These are phyloP conservation scores for Fistulina hepatica DNA, from an alignment of 1,284 basidiomycete genomes.

Conservation along the genomic window DNA sequence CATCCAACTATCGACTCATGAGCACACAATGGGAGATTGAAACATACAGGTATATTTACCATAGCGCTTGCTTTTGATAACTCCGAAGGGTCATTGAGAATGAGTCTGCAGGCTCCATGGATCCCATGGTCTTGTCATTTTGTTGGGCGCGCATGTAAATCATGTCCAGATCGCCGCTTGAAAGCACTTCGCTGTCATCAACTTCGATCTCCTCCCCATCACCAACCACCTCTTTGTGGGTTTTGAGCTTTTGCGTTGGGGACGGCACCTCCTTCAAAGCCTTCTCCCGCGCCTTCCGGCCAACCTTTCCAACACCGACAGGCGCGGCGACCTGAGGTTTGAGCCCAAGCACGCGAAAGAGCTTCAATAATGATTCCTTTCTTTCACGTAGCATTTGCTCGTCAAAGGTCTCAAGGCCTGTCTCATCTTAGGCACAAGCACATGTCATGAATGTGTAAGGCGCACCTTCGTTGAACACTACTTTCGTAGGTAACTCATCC, in stretches of 20 bases:
- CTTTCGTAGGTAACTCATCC: slow-evolving; percentile 25
- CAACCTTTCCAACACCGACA: slow-evolving; percentile 13
- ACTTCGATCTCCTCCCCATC: slow-evolving; percentile 62
- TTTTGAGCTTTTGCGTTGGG: no score
- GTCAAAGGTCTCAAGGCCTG: slow-evolving; percentile 58
- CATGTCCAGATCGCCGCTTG: slow-evolving; percentile 64
- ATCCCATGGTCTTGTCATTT: slow-evolving; percentile 66
- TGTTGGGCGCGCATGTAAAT: slow-evolving; percentile 81
- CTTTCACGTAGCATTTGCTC: slow-evolving; percentile 70
- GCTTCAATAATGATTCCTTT: slow-evolving; percentile 51
- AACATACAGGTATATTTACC: slow-evolving; percentile 28
- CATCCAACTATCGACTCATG: slow-evolving; percentile 68
- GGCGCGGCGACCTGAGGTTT: slow-evolving; percentile 39
- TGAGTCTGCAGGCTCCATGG: slow-evolving; percentile 73
- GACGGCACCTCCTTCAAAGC: slow-evolving; percentile 29
- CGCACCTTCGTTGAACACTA: slow-evolving; percentile 60
- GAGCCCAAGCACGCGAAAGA: slow-evolving; percentile 57
- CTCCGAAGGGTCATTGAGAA: slow-evolving; percentile 75
- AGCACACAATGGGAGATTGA: slow-evolving; percentile 3
- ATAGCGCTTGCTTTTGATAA: slow-evolving; percentile 92
- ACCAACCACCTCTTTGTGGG: slow-evolving; percentile 53
- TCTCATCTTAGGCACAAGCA: no score
- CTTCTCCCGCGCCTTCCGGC: slow-evolving; percentile 24
- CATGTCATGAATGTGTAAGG: no score
- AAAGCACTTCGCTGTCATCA: slow-evolving; percentile 69